Percentiles rank a stretch among this genome's conserved stretches.
phyloP scores from a whole-genome alignment of 768 basidiomycete species.

The Rhodosporidiobolus odoratus region DNA sequence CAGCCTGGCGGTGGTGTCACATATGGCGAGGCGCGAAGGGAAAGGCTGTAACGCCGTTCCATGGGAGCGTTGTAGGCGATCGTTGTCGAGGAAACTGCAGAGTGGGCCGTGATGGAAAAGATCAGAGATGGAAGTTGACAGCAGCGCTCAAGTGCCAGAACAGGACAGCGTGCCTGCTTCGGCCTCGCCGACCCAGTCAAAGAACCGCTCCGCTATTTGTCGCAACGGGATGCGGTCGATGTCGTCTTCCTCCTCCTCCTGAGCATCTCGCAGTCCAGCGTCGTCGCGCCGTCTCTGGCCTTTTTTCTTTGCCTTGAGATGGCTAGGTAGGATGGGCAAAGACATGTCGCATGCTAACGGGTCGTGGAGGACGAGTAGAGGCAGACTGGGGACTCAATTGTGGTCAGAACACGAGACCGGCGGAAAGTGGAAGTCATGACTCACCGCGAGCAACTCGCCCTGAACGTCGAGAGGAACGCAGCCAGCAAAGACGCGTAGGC shows the following conservation, averaged over 20 bases:
- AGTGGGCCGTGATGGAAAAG: too few species aligned
- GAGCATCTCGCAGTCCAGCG: neutral
- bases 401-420: neutral
- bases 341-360: neutral
- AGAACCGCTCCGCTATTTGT: neutral
- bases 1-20: too few species aligned
- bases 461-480: conserved; percentile 18
- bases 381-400: neutral
- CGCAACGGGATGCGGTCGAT: neutral
- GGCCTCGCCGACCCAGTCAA: conserved; percentile 8
- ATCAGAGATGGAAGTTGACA: too few species aligned
- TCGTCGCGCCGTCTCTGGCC: neutral
- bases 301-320: neutral
- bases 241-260: neutral
- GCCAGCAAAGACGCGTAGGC: conserved; percentile 23
- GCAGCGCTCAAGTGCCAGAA: too few species aligned
- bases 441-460: neutral
- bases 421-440: too few species aligned
- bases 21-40: too few species aligned
- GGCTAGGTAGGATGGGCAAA: neutral
- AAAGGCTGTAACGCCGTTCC: too few species aligned
- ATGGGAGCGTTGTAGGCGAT: too few species aligned
- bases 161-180: neutral
- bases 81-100: too few species aligned
- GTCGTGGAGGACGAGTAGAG: conserved; percentile 7